Percentiles rank a stretch among this genome's conserved stretches.
Conservation (phyloP, 495 filamentous ascomycete genomes). For the Penicillium herquei region DNA sequence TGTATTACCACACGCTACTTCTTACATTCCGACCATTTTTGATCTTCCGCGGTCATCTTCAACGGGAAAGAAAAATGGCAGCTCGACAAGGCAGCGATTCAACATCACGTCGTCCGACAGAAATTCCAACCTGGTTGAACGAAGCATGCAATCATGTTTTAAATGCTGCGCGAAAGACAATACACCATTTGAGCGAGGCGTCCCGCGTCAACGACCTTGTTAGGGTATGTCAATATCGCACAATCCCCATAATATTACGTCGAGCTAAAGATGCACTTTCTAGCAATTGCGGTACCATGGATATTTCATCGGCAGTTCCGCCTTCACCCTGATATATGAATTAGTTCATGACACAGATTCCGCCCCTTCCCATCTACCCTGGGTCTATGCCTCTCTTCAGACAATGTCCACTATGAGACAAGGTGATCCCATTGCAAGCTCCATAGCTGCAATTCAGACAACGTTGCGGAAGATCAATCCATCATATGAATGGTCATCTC, state of each 20-base stretch:
- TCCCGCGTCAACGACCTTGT: conserved; percentile 36
- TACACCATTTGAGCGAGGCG: conserved; percentile 37
- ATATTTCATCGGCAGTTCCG: conserved; percentile 37
- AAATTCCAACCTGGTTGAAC: conserved; percentile 42
- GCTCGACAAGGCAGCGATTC: conserved; percentile 4
- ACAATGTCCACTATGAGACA: conserved; percentile 31
- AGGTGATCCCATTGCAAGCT: conserved; percentile 30
- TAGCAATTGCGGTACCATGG: conserved; percentile 44
- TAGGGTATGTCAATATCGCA: conserved; percentile 19
- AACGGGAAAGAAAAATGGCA: conserved; percentile 26
- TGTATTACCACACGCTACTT: conserved; percentile 42
- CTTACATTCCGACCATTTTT: conserved; percentile 47
- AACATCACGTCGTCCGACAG: conserved; percentile 21
- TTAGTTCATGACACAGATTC: conserved; percentile 35
- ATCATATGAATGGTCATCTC: conserved; percentile 31
- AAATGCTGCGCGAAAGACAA: conserved; percentile 35
- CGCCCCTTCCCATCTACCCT: conserved; percentile 36
- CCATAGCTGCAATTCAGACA: conserved; percentile 35
- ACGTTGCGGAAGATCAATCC: conserved; percentile 35
- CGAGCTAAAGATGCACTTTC: neutral
- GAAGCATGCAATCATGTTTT: conserved; percentile 43
- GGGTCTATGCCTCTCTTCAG: conserved; percentile 38
- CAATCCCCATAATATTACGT: neutral
- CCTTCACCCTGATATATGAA: conserved; percentile 42
- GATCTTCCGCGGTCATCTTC: conserved; percentile 44